A percentile compares a stretch with the other conserved stretches of the same genome.
Conservation (phyloP, 208 protist genomes). For the Acanthamoeba royreba region DNA sequence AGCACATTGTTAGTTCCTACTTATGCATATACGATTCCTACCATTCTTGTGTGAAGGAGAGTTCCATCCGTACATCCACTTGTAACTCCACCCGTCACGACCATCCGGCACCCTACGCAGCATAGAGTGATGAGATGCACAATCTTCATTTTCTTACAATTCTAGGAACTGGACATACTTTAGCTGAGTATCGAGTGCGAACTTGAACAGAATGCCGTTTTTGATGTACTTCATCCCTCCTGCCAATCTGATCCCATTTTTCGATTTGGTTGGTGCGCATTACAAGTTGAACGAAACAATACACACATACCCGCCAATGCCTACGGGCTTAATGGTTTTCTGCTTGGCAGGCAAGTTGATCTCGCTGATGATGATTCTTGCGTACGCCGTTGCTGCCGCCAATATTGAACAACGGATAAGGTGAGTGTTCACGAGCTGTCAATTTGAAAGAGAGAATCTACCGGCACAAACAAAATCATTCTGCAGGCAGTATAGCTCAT, state of each 20-base stretch:
- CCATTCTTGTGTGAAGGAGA: not conserved
- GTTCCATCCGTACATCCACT: conserved; percentile 16
- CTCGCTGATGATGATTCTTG: conserved; percentile 30
- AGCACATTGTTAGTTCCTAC: not conserved
- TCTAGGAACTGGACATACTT: not conserved
- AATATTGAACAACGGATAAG: not conserved
- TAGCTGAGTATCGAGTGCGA: conserved; percentile 14
- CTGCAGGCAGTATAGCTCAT: not conserved
- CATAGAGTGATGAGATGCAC: not conserved
- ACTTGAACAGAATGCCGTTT: conserved; percentile 51
- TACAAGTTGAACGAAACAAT: not conserved
- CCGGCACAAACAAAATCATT: not conserved
- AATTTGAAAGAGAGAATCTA: not conserved
- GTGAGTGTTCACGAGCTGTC: not conserved
- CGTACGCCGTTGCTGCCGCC: conserved; percentile 12
- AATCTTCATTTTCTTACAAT: not conserved
- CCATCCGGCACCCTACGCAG: not conserved
- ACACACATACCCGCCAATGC: not conserved
- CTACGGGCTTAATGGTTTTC: not conserved
- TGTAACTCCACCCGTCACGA: not conserved
- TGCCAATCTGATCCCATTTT: not conserved
- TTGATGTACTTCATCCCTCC: conserved; percentile 28
- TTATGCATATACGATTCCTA: not conserved
- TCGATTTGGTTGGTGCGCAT: too few species aligned
- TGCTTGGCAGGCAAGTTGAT: not conserved